A percentile compares a stretch with the other conserved stretches of the same genome.
phyloP scores from a whole-genome alignment of 495 filamentous ascomycete species.

The Trichoderma reesei region DNA sequence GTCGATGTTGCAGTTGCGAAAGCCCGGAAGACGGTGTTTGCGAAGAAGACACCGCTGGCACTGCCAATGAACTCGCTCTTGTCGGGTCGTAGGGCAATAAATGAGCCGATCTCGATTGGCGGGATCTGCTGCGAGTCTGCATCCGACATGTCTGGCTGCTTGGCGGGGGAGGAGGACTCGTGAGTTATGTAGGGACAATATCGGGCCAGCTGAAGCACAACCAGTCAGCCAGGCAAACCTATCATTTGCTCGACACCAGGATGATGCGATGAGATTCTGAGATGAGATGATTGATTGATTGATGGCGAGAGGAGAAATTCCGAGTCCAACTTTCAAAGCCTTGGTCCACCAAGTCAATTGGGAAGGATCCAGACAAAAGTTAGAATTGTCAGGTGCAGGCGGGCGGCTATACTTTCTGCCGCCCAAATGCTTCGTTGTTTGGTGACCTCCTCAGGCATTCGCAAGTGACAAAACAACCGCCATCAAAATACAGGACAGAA shows the following conservation, averaged over 20 bases:
- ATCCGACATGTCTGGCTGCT: neutral
- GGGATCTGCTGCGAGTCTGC: conserved; percentile 8
- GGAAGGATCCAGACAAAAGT: neutral
- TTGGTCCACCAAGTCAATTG: too few relatives aligned
- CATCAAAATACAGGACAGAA: neutral
- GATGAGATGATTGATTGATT: neutral
- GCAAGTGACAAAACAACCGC: neutral
- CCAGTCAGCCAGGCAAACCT: neutral
- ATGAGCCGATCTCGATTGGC: conserved; percentile 6
- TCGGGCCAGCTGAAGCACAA: neutral
- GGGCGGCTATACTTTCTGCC: conserved; percentile 4
- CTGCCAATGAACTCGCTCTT: conserved; percentile 6
- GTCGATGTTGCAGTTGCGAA: neutral
- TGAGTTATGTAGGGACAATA: too few relatives aligned
- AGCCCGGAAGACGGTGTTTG: conserved; percentile 5
- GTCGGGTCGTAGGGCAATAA: conserved; percentile 4
- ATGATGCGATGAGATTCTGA: neutral
- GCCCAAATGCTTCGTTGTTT: too few relatives aligned
- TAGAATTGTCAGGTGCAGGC: neutral
- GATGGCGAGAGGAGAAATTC: neutral
- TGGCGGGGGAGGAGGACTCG: too few relatives aligned
- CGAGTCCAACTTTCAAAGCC: neutral
- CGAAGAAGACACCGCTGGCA: conserved; percentile 7
- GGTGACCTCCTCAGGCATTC: too few relatives aligned
- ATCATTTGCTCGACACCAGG: neutral